These are phyloP conservation scores for Naematelia encephala DNA, from an alignment of 768 basidiomycete genomes.

Conservation along the genomic window DNA sequence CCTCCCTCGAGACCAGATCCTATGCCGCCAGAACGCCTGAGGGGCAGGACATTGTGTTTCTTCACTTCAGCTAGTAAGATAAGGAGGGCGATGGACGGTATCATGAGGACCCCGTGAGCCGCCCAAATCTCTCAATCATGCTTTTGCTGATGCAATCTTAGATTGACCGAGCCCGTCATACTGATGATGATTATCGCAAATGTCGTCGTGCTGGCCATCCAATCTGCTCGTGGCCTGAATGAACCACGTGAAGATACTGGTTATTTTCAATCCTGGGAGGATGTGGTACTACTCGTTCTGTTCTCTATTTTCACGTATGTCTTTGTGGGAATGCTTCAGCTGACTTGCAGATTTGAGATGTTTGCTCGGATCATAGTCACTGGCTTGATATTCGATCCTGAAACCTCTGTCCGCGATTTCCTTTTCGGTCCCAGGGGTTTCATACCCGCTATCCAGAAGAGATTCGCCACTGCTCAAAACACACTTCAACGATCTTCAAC, in stretches of 20 bases:
- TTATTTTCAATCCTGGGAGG: conserved; percentile 87
- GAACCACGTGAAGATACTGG: conserved; percentile 53
- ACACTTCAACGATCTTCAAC: conserved; percentile 7
- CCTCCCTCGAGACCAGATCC: conserved; percentile 25
- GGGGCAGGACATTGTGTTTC: conserved; percentile 74
- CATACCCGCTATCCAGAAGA: conserved; percentile 13
- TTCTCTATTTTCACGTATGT: conserved; percentile 84
- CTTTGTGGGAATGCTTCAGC: background rate
- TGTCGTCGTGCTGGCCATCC: conserved; percentile 74
- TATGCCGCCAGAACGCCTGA: conserved; percentile 53
- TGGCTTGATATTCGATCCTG: conserved; percentile 76
- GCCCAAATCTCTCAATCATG: background rate
- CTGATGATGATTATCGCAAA: conserved; percentile 79
- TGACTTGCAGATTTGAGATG: conserved; percentile 67
- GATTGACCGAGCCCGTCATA: conserved; percentile 82
- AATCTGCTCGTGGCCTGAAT: conserved; percentile 62
- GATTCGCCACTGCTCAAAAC: conserved; percentile 8
- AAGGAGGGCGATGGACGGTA: conserved; percentile 63
- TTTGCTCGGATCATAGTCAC: conserved; percentile 84
- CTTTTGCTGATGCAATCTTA: background rate
- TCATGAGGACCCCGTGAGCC: conserved; percentile 70
- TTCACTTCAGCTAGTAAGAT: conserved; percentile 68
- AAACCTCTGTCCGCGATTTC: conserved; percentile 53
- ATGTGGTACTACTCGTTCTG: conserved; percentile 74
- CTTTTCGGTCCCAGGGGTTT: conserved; percentile 21